Evolutionary conservation across 1,284 basidiomycete genomes (phyloP).

Genomic region (Pholiota adiposa): DNA sequence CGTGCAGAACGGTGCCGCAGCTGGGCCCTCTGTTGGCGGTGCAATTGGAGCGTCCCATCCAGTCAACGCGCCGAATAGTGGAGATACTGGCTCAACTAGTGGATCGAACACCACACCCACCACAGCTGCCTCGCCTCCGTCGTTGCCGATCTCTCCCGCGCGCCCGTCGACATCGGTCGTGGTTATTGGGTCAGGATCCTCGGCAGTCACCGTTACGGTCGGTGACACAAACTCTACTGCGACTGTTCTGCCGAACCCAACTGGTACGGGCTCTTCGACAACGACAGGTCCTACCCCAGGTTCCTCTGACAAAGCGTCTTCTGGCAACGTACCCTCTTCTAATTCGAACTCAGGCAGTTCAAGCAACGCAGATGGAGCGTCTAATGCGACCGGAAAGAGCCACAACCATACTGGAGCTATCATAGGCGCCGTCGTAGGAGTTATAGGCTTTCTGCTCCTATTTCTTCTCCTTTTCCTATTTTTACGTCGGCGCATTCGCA

Average conservation of each 20-base stretch:
- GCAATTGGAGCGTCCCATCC: not conserved
- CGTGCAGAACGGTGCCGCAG: constrained; percentile 5
- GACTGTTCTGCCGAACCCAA: not conserved
- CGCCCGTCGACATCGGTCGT: not conserved
- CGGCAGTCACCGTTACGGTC: constrained; percentile 5
- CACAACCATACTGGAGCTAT: not conserved
- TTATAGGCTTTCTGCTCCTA: not conserved
- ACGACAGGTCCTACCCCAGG: not conserved
- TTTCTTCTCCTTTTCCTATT: not conserved
- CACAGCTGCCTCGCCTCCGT: not conserved
- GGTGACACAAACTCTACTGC: not conserved
- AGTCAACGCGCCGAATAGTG: not conserved
- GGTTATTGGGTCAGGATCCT: not conserved
- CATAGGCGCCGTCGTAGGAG: not conserved
- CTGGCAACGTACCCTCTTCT: not conserved
- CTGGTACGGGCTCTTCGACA: not conserved
- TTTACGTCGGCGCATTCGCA: not conserved
- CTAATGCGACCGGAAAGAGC: not conserved
- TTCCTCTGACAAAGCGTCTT: not conserved
- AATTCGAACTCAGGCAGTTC: not conserved
- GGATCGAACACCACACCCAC: not conserved
- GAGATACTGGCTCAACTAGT: not conserved
- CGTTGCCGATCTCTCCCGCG: not conserved
- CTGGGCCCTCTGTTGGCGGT: not conserved
- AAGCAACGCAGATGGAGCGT: not conserved